Base-by-base conservation (phyloP, 257 asterid genomes). In the Capsicum chinense region DNA sequence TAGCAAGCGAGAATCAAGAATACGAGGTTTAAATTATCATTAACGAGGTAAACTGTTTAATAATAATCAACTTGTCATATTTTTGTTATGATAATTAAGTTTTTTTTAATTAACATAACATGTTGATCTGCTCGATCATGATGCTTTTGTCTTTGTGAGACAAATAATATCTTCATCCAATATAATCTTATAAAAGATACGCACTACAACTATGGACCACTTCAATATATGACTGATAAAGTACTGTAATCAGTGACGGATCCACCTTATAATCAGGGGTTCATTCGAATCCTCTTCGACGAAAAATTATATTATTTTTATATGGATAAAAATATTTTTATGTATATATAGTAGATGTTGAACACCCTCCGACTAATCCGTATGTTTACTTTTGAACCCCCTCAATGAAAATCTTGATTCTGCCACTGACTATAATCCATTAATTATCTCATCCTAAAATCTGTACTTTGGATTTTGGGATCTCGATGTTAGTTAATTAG, bases 401-500 rank as follows among this genome's bases (percentile, higher is more conserved):
- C 1, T 26, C 26, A 26, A 26, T 26, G 1, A 26, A 26, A 0
- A 26, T 26, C 1, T 26, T 26, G 1, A 26, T 1, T 26, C 26
- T 0, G 1, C 26, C 26, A 26, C 26, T 26, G 26, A 26, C 26
- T 26, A 14, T 54, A 58, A 83, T 35, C n/a, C 81, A 16, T 9
- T 48, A 60, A 33, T 37, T 59, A 67, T 59, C 47, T 13, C 37
- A 19, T 42, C 56, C 58, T 11, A 58, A 48, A 73, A 44, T 73
- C 44, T 11, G 33, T 56, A 17, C 57, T 5, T 63, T 19, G 21
- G 80, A 71, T 74, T 56, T 71, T 84, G 83, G 83, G 79, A 84
- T 84, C 86, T 84, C 86, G 56, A 84, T 64, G 80, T 6, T 63
- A 50, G 44, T 58, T 37, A 21, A 9, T 62, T 42, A 14, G 16